Evolutionary conservation across 441 rosid species (phyloP).

Genomic region (Arabidopsis hybrid): DNA sequence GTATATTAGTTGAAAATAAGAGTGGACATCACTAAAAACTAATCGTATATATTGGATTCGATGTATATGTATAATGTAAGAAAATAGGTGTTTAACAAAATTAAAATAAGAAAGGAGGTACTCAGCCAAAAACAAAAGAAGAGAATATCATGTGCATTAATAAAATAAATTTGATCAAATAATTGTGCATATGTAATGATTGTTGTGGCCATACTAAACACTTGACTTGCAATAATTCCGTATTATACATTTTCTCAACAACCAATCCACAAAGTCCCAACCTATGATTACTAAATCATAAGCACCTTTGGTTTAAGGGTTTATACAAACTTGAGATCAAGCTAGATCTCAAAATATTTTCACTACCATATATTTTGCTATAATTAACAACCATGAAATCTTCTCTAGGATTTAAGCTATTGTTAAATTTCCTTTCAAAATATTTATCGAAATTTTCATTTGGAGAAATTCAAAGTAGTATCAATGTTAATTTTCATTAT

Average conservation of each 20-base stretch:
- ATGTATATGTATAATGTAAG: conserved; percentile 11
- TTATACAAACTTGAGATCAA: conserved; percentile 3
- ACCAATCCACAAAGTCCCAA: conserved; percentile 36
- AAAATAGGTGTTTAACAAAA: background rate
- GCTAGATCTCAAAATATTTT: background rate
- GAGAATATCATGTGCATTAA: background rate
- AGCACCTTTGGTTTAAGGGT: conserved; percentile 18
- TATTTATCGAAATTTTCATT: background rate
- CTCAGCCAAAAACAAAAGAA: background rate
- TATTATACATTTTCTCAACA: conserved; percentile 35
- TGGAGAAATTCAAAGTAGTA: background rate
- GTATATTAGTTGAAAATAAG: background rate
- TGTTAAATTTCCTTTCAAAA: background rate
- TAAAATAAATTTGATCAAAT: conserved; percentile 23
- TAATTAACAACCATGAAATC: background rate
- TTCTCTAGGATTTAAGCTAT: background rate
- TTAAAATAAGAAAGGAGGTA: background rate
- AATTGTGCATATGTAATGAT: conserved; percentile 39
- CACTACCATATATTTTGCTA: background rate
- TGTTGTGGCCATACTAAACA: conserved; percentile 36
- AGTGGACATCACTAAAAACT: conserved; percentile 25
- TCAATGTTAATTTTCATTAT: background rate
- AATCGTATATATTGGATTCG: background rate
- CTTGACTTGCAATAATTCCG: conserved; percentile 30
- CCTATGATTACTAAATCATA: conserved; percentile 35